A percentile compares a stretch with the other conserved stretches of the same genome.
These are phyloP conservation scores for Rugosomyces carneus DNA, from an alignment of 1,284 basidiomycete genomes.

Conservation along the genomic window DNA sequence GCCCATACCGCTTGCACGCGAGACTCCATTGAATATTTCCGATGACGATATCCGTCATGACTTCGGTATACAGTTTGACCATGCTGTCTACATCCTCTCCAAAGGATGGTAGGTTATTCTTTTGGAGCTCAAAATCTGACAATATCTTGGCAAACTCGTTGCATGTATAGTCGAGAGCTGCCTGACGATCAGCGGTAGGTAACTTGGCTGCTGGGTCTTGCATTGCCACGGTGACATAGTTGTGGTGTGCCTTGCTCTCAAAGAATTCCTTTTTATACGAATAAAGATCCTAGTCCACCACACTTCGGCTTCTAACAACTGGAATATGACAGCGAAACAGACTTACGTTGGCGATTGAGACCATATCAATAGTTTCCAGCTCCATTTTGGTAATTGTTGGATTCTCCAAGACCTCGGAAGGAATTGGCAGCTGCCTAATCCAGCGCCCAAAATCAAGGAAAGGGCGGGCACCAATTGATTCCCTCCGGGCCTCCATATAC, in stretches of 20 bases:
- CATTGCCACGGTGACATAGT: constrained; percentile 9
- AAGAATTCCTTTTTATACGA: constrained; percentile 10
- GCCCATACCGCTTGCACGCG: constrained; percentile 8
- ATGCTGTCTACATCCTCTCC: constrained; percentile 5
- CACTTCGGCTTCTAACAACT: not conserved
- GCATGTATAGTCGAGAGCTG: constrained; percentile 7
- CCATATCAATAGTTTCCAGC: constrained; percentile 7
- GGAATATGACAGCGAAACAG: not conserved
- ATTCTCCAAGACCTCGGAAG: constrained; percentile 3
- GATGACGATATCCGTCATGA: constrained; percentile 8
- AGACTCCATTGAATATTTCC: constrained; percentile 13
- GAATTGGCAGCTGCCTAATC: constrained; percentile 7
- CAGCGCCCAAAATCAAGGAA: constrained; percentile 11
- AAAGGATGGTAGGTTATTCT: constrained; percentile 4
- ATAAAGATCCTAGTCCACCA: constrained; percentile 6
- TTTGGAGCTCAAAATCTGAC: constrained; percentile 2
- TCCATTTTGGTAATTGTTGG: constrained; percentile 6
- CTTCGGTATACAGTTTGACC: constrained; percentile 1
- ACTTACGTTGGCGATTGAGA: constrained; percentile 7
- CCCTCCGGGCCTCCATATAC: constrained; percentile 7
- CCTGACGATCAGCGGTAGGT: constrained; percentile 3
- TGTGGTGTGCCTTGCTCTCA: constrained; percentile 7
- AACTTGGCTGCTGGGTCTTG: constrained; percentile 3
- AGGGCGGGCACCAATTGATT: constrained; percentile 8
- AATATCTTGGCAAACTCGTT: constrained; percentile 6